Conservation (phyloP, 495 filamentous ascomycete species). For the Penicillium silybi region DNA sequence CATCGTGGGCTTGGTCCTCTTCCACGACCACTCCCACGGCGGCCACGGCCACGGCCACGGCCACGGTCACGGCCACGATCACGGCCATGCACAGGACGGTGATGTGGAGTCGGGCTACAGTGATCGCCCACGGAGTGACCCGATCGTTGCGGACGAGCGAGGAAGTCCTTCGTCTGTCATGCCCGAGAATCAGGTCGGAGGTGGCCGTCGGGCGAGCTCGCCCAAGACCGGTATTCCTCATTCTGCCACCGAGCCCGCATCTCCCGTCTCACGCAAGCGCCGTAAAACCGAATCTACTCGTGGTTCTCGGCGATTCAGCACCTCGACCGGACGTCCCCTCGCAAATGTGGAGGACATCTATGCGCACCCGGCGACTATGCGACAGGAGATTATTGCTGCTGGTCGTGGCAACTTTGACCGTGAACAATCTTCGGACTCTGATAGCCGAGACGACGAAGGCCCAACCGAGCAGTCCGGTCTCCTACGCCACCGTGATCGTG, state of each 20-base stretch:
- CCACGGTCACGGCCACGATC: constrained; percentile 52
- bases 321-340: constrained; percentile 46
- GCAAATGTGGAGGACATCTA: constrained; percentile 67
- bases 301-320: constrained; percentile 51
- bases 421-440: constrained; percentile 52
- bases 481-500: constrained; percentile 30
- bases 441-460: constrained; percentile 44
- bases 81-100: constrained; percentile 27
- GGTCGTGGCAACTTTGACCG: constrained; percentile 50
- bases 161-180: constrained; percentile 49
- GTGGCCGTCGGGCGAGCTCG: constrained; percentile 10
- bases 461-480: constrained; percentile 40
- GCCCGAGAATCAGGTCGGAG: constrained; percentile 23
- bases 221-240: constrained; percentile 42
- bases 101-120: constrained; percentile 45
- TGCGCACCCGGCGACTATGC: constrained; percentile 83
- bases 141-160: constrained; percentile 36
- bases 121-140: constrained; percentile 34
- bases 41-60: constrained; percentile 53
- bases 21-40: constrained; percentile 91
- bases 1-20: constrained; percentile 78
- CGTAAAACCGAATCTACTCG: constrained; percentile 35
- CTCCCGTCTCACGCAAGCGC: constrained; percentile 28
- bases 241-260: constrained; percentile 25
- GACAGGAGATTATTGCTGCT: constrained; percentile 85